Percentiles rank a stretch among this genome's conserved stretches.
Evolutionary conservation across 1,139 yeast genomes (phyloP).

Genomic region (Zygosaccharomyces sapae): DNA sequence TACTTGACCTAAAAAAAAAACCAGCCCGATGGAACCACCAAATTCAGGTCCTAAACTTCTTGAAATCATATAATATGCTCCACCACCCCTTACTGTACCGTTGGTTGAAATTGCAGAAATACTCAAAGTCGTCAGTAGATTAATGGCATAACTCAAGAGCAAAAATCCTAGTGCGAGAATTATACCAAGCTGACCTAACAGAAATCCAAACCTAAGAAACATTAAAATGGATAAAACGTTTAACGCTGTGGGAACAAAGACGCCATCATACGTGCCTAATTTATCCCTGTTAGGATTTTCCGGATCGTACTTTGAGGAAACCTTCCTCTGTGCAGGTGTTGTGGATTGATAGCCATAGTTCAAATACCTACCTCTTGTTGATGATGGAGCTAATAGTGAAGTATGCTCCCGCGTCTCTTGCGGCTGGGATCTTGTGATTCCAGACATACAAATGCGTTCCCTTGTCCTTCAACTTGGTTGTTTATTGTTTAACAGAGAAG

Average conservation of each 20-base stretch:
- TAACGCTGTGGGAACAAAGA: conserved; percentile 68
- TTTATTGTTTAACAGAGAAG: too few relatives aligned
- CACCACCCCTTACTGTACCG: conserved; percentile 81
- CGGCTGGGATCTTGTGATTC: conserved; percentile 1
- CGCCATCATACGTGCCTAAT: conserved; percentile 72
- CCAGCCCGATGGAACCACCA: conserved; percentile 78
- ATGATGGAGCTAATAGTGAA: conserved; percentile 26
- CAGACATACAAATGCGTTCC: conserved; percentile 5
- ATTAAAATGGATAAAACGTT: conserved; percentile 75
- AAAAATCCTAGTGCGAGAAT: conserved; percentile 57
- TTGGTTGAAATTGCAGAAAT: conserved; percentile 77
- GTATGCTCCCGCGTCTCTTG: conserved; percentile 17
- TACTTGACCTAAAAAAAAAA: conserved; percentile 73
- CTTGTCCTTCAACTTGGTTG: not conserved
- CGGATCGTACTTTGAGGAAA: conserved; percentile 34
- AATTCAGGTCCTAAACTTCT: conserved; percentile 78
- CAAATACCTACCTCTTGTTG: conserved; percentile 26
- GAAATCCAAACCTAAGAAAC: conserved; percentile 77
- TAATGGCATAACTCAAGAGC: conserved; percentile 58
- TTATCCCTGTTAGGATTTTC: conserved; percentile 41
- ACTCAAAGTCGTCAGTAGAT: conserved; percentile 65
- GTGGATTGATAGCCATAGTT: conserved; percentile 24
- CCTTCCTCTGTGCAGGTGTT: conserved; percentile 26
- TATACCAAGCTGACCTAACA: conserved; percentile 74
- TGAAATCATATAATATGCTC: conserved; percentile 79